phyloP scores from a whole-genome alignment of 2,329 filamentous ascomycete species.

The Trichoderma sp. region DNA sequence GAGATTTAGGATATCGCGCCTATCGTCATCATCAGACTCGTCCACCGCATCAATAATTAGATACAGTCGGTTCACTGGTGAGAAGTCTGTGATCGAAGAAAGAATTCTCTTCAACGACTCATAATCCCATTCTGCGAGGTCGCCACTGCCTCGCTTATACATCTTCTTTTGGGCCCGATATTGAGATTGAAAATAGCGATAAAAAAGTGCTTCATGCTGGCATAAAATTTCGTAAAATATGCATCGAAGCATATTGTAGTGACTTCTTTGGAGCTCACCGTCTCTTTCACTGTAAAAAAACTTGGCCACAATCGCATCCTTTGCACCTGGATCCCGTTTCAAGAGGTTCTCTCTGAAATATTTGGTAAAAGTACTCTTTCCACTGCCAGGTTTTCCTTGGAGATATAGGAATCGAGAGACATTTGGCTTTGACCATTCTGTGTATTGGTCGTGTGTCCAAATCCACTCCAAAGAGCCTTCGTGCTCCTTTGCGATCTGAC shows the following conservation, averaged over 20 bases:
- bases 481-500: neutral
- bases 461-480: neutral
- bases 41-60: slow-evolving; percentile 1
- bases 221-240: neutral
- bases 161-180: too few species aligned
- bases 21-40: neutral
- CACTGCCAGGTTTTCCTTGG: neutral
- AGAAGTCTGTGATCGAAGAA: neutral
- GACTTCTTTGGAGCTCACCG: neutral
- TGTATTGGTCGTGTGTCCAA: neutral
- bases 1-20: neutral
- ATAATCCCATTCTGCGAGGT: neutral
- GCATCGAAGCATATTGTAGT: slow-evolving; percentile 1
- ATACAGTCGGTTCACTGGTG: neutral
- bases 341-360: neutral
- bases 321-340: neutral
- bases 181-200: neutral
- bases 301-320: neutral
- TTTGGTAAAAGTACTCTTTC: neutral
- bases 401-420: neutral
- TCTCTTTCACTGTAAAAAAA: slow-evolving; percentile 8
- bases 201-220: neutral
- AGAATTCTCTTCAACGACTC: neutral
- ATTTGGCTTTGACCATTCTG: neutral
- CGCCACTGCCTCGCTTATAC: too few species aligned